phyloP scores from a whole-genome alignment of 768 basidiomycete species.

The Fomitopsis pulvina region DNA sequence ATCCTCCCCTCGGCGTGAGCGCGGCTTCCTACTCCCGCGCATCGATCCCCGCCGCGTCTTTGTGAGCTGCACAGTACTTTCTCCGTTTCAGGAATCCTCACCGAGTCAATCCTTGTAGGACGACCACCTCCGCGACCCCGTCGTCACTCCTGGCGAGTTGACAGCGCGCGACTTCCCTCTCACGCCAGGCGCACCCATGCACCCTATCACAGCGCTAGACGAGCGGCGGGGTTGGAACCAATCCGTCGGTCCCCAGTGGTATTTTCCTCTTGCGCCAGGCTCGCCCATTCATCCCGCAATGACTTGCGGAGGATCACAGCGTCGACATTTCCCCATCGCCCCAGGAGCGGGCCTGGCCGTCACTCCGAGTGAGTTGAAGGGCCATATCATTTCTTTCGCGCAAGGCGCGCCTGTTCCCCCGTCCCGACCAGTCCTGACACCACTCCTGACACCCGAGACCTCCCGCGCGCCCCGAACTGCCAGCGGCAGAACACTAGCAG shows the following conservation, averaged over 20 bases:
- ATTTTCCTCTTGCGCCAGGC: not conserved
- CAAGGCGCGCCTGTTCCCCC: not conserved
- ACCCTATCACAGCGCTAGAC: too few species aligned
- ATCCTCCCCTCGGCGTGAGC: not conserved
- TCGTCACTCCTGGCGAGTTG: not conserved
- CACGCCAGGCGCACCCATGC: not conserved
- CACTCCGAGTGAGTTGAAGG: not conserved
- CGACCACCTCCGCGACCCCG: not conserved
- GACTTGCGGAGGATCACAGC: not conserved
- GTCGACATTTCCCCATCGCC: not conserved
- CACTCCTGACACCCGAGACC: too few species aligned
- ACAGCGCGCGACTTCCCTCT: not conserved
- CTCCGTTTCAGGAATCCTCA: too few species aligned
- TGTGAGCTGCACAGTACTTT: not conserved
- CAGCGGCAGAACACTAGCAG: too few species aligned
- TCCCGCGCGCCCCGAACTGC: too few species aligned
- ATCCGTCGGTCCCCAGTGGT: too few species aligned
- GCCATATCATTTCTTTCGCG: not conserved
- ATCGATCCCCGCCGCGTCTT: not conserved
- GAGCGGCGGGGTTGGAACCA: too few species aligned
- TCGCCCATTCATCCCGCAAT: not conserved
- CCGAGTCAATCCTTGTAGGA: not conserved
- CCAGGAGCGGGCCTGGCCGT: not conserved
- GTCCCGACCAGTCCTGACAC: not conserved
- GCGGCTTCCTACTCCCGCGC: not conserved